Evolutionary conservation across 441 rosid genomes (phyloP), one percentile per base, ranked within the genome.

Genomic region (Omphalea diandra): DNA sequence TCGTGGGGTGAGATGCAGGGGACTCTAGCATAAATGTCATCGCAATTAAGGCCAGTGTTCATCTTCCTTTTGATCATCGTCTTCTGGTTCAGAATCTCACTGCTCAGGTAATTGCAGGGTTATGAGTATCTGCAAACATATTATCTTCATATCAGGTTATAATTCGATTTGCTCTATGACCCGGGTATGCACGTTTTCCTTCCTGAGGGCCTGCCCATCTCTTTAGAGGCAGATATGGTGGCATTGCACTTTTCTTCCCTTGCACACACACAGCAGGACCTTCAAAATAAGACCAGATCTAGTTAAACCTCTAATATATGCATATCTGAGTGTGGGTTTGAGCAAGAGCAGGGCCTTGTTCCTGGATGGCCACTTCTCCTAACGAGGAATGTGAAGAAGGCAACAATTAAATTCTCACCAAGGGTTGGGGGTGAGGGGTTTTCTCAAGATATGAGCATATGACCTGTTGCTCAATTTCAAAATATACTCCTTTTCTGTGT

Each of bases 41-140:
- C 67, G 98, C 94, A 11, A 76, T 93, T 68, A 88, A 82, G 79
- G 99, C 98, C 77, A 96, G 93, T 69, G 84, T 93, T 74, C 98
- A 96, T 81, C 90, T 93, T 77, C 89, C 94, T 54, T 86, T 82
- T 80, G 97, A 96, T 80, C 99, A 93, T 55, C 70, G 63, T 20
- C 56, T 89, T 73, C 80, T 88, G 80, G 97, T 96, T 78, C 98
- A 96, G 74, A 93, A 96, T 83, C 97, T 96, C 63, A 89, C 93
- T 71, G 80, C 80, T 71, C 84, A 86, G 93, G 99, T 95, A 86
- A 63, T 69, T 73, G 40, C 14, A 41, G 33, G 35, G 65, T 56
- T 50, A 20, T 59, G 31, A 35, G 56, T 40, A n/a, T 54, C 61
- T 65, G 27, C 27, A 3, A 61, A 31, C 29, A 6, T 20, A 44